phyloP scores from a whole-genome alignment of 768 basidiomycete genomes.

The Amanita rubescens region DNA sequence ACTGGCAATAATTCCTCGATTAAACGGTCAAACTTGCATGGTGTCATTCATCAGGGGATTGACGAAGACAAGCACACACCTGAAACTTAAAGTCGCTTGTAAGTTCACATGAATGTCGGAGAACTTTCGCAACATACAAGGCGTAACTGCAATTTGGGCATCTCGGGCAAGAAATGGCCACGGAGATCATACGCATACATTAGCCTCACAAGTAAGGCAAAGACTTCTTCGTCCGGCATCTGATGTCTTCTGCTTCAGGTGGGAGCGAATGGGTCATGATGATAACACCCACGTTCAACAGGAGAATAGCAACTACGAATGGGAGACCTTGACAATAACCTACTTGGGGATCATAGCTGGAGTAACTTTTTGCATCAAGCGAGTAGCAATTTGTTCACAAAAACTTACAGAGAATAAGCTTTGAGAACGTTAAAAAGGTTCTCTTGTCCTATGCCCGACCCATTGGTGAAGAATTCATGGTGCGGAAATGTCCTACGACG shows the following conservation, averaged over 20 bases:
- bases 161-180: slow-evolving; percentile 97
- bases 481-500: slow-evolving; percentile 82
- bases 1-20: slow-evolving; percentile 91
- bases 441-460: slow-evolving; percentile 93
- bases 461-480: slow-evolving; percentile 93
- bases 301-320: slow-evolving; percentile 89
- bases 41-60: background rate
- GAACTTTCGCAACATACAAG: slow-evolving; percentile 45
- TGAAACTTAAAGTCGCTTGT: slow-evolving; percentile 43
- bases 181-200: slow-evolving; percentile 97
- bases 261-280: background rate
- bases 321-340: slow-evolving; percentile 98
- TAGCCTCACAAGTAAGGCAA: slow-evolving; percentile 86
- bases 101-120: background rate
- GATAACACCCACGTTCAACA: slow-evolving; percentile 67
- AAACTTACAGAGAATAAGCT: slow-evolving; percentile 83
- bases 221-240: slow-evolving; percentile 99
- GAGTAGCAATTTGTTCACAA: background rate
- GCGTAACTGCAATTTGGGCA: slow-evolving; percentile 94
- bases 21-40: slow-evolving; percentile 78
- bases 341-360: slow-evolving; percentile 83
- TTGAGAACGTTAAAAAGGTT: slow-evolving; percentile 97
- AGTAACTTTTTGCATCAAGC: background rate
- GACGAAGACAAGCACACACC: slow-evolving; percentile 28
- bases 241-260: slow-evolving; percentile 22